These are phyloP conservation scores for Acer yangbiense DNA, from an alignment of 345 rosid species.

Conservation along the genomic window DNA sequence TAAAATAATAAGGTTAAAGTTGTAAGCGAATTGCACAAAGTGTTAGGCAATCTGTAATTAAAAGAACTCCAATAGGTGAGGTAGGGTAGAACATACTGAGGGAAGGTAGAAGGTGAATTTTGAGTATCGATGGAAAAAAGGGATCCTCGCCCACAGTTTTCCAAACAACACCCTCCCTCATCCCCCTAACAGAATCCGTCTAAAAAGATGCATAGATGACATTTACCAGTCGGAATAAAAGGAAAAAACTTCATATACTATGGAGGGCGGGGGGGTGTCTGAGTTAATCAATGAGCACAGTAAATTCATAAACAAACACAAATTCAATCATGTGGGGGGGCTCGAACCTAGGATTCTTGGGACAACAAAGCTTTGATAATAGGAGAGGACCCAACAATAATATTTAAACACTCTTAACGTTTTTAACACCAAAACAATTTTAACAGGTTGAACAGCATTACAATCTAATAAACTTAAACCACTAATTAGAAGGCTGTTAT, in stretches of 20 bases:
- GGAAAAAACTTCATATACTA: neutral
- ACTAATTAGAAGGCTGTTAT: constrained; percentile 15
- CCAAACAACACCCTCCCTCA: neutral
- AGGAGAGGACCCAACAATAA: too few species aligned
- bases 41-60: neutral
- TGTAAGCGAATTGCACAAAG: neutral
- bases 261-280: neutral
- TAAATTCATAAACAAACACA: neutral
- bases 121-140: neutral
- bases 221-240: neutral
- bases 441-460: neutral
- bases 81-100: neutral
- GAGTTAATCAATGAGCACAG: neutral
- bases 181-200: neutral
- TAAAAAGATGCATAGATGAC: neutral
- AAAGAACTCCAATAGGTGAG: neutral
- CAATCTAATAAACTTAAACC: constrained; percentile 1
- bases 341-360: too few species aligned
- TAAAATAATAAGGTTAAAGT: neutral
- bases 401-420: too few species aligned
- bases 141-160: neutral
- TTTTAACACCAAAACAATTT: neutral
- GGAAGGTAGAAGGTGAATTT: neutral
- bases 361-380: too few species aligned
- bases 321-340: too few species aligned